Base-by-base conservation (phyloP, 1,284 basidiomycete species). In the Caloboletus firmus region DNA sequence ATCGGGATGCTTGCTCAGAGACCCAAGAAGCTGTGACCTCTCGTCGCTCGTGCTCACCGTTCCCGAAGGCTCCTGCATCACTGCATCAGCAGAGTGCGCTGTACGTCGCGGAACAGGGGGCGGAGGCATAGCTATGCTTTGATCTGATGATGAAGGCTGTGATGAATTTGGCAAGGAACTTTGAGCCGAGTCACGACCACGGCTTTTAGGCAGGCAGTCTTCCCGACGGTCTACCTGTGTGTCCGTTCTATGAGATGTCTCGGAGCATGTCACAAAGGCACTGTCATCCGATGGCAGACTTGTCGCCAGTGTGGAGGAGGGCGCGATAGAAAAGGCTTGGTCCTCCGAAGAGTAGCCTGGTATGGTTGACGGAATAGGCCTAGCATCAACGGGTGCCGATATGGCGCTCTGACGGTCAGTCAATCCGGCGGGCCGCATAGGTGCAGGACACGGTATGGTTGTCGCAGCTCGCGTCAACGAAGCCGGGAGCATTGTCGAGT, bases 1-100 rank as follows among this genome's bases (percentile, higher is more conserved):
- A 4, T 69, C 66, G 4, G 78, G 72, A 30, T 68, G 60, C 32
- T 79, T 72, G 41, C 68, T 68, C 17, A 84, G 61, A 9, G 74
- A 72, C 13, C 67, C 60, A 17, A 76, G 58, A 45, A 80, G 48
- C 5, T 62, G 59, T 20, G 66, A 61, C 18, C 56, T 59, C 32
- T 61, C 55, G 34, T 54, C 56, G 5, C 51, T 37, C 42, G 36
- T 40, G 45, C 31, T 49, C 12, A 35, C 26, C 5, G 42, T 32
- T 42, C 47, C 43, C 12, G 57, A 51, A 32, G 49, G 48, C 8
- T 50, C 49, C 12, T 52, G 51, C 11, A 37, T 24, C 40, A 13
- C 11, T 22, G 43, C n/a, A 30, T 60, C 58, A 1, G 10, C 17
- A 31, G 59, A 22, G 22, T 50, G 51, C 8, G 55, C 30, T 15